A percentile compares a stretch with the other conserved stretches of the same genome.
Conservation (phyloP, 805 yeast genomes). For the Zygoascus tannicola region DNA sequence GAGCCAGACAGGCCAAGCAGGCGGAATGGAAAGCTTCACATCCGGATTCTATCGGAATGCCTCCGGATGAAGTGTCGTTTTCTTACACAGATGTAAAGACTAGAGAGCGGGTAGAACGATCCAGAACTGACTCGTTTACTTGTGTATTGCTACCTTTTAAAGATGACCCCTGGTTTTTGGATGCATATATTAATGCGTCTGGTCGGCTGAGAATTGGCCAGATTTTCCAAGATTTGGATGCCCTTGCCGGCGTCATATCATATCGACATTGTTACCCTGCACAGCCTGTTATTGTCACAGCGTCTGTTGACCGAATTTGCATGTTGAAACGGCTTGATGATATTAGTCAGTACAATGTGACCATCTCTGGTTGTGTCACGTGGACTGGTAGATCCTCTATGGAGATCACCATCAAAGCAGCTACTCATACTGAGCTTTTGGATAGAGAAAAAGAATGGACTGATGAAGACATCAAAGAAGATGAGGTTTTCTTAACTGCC, state of each 20-base stretch:
- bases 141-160: conserved; percentile 60
- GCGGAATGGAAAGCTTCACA: conserved; percentile 54
- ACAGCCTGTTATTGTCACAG: conserved; percentile 91
- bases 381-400: conserved; percentile 94
- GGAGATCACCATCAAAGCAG: conserved; percentile 90
- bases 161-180: conserved; percentile 73
- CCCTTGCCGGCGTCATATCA: conserved; percentile 89
- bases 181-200: conserved; percentile 78
- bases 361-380: conserved; percentile 82
- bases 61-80: conserved; percentile 22
- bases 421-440: conserved; percentile 51
- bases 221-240: conserved; percentile 87
- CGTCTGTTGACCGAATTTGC: conserved; percentile 85
- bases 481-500: conserved; percentile 73
- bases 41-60: conserved; percentile 44
- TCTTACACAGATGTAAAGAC: conserved; percentile 66
- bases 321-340: conserved; percentile 79
- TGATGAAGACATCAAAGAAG: conserved; percentile 51
- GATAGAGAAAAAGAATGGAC: conserved; percentile 40
- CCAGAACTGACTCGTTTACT: conserved; percentile 59
- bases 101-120: conserved; percentile 59
- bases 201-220: conserved; percentile 93
- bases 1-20: conserved; percentile 59
- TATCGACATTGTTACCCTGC: conserved; percentile 92
- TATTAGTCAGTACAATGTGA: conserved; percentile 61